A percentile compares a stretch with the other conserved stretches of the same genome.
These are phyloP conservation scores for Galium porrigens DNA, from an alignment of 305 asterid species.

Conservation along the genomic window DNA sequence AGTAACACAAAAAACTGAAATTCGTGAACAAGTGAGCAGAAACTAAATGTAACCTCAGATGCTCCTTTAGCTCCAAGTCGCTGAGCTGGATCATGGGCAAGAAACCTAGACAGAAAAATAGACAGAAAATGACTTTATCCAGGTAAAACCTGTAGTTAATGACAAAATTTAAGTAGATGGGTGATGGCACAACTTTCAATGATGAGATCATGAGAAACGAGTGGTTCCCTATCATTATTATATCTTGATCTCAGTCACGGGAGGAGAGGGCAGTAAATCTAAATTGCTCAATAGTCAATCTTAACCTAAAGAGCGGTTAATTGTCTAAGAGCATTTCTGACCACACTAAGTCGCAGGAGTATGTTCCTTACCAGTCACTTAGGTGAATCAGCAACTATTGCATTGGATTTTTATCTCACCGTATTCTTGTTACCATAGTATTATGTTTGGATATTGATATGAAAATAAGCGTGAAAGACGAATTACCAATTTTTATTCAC, in stretches of 20 bases:
- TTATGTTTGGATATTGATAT: neutral
- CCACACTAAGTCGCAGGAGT: neutral
- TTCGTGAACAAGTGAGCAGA: slow-evolving; percentile 4
- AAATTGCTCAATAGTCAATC: neutral
- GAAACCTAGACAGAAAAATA: slow-evolving; percentile 41
- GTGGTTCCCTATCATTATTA: neutral
- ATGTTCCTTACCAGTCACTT: neutral
- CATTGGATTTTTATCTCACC: neutral
- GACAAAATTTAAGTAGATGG: slow-evolving; percentile 13
- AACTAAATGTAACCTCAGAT: slow-evolving; percentile 42
- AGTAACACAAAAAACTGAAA: neutral
- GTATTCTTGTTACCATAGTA: neutral
- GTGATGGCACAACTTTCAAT: neutral
- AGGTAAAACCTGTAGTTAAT: neutral
- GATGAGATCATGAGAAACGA: neutral
- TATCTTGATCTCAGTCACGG: neutral
- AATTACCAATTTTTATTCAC: neutral
- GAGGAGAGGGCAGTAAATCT: neutral
- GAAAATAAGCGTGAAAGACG: neutral
- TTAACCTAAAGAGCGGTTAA: neutral
- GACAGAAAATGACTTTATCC: slow-evolving; percentile 8
- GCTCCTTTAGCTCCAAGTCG: slow-evolving; percentile 89
- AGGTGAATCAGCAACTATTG: neutral
- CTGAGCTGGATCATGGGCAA: slow-evolving; percentile 60
- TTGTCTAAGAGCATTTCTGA: neutral